Evolutionary conservation across 768 basidiomycete species (phyloP), one percentile per base, ranked within the genome.

Genomic region (Boletus speciosus): DNA sequence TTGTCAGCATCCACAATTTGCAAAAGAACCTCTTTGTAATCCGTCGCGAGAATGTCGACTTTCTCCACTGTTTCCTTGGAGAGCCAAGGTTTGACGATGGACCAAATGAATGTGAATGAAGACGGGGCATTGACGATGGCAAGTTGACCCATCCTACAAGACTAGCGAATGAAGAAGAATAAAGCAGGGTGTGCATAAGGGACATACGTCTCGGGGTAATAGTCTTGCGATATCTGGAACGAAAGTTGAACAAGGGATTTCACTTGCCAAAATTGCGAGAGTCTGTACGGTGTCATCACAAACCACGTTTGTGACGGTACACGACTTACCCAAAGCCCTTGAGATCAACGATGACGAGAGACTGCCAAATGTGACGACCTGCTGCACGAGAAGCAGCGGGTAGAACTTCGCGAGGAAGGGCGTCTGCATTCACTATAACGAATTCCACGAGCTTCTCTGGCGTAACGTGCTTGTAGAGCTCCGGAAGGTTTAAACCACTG

Each of bases 171-270:
- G 12, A 55, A 34, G 19, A 29, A 11, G 23, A 16, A 21, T 4
- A 45, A 42, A 27, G 5, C 35, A 47, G 6, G 9, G 37, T 6
- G 6, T n/a, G 21, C 29, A 12, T 16, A 25, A 21, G 40, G n/a
- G 25, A 64, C 80, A 49, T 64, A 89, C 86, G 84, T 84, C 65
- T 90, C 88, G 1, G 88, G 88, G 58, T 78, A 90, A 68, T 86
- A 90, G 60, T 88, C 85, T 67, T 90, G 88, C 2, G 86, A 88
- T 51, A 90, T 75, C 59, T 88, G 86, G 66, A 90, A 86, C 7
- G 83, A 81, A 47, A 68, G 72, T 46, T 81, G 75, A 23, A 78
- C 78, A n/a, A 89, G 73, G 41, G 76, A 71, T 65, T 84, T 87
- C 74, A 88, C 82, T 61, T 88, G 81, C 88, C 88, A 90, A 62